These are phyloP conservation scores for Scleromitrula shiraiana DNA, from an alignment of 2,329 filamentous ascomycete species.

Conservation along the genomic window DNA sequence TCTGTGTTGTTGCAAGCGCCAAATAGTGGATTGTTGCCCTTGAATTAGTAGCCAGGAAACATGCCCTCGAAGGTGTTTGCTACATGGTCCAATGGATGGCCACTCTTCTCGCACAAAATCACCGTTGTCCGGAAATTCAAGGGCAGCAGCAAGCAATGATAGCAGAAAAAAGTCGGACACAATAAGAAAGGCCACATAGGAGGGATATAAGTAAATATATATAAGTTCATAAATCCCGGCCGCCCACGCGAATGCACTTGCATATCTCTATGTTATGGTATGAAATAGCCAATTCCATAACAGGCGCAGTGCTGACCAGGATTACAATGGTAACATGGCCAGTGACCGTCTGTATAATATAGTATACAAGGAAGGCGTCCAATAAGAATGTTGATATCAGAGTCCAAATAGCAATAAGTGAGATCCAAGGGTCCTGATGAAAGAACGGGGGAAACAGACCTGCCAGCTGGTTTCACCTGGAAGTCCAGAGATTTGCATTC, in stretches of 20 bases:
- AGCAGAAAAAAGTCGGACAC: slow-evolving; percentile 28
- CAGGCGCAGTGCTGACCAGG: slow-evolving; percentile 26
- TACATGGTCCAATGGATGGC: slow-evolving; percentile 25
- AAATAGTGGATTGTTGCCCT: slow-evolving; percentile 24
- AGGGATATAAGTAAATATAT: slow-evolving; percentile 12
- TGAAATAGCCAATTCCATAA: slow-evolving; percentile 19
- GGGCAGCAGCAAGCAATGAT: slow-evolving; percentile 21
- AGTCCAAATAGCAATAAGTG: slow-evolving; percentile 31
- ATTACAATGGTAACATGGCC: slow-evolving; percentile 23
- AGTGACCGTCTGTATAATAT: slow-evolving; percentile 19
- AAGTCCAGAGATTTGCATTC: slow-evolving; percentile 97
- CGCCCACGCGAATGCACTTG: slow-evolving; percentile 31
- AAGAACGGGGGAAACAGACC: slow-evolving; percentile 75
- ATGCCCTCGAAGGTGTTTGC: slow-evolving; percentile 20
- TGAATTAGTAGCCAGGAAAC: slow-evolving; percentile 24
- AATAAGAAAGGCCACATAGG: slow-evolving; percentile 27
- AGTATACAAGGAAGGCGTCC: slow-evolving; percentile 27
- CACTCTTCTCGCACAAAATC: slow-evolving; percentile 21
- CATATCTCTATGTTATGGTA: slow-evolving; percentile 24
- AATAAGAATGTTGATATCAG: slow-evolving; percentile 26
- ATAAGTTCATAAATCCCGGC: slow-evolving; percentile 24
- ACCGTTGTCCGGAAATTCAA: slow-evolving; percentile 25
- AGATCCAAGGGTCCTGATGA: slow-evolving; percentile 36
- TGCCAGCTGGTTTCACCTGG: slow-evolving; percentile 99
- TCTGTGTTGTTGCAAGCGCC: slow-evolving; percentile 25